Conservation (phyloP, 805 yeast genomes). For the Metschnikowia kofuensis region DNA sequence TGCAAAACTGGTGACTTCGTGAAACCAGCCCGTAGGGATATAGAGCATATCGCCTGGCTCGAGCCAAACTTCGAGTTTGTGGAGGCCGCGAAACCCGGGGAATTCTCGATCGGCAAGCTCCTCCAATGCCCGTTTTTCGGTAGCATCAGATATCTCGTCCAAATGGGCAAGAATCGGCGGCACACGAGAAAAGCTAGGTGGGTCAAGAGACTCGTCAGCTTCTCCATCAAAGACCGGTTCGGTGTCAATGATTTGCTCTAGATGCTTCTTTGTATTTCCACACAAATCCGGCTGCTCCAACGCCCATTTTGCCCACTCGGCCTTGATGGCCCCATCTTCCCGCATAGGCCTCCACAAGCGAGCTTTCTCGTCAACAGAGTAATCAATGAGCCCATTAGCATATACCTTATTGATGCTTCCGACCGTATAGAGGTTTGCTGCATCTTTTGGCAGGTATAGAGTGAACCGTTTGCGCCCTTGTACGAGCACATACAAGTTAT, state of each 20-base stretch:
- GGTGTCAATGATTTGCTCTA: constrained; percentile 7
- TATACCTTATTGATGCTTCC: constrained; percentile 55
- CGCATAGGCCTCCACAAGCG: constrained; percentile 62
- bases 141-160: constrained; percentile 44
- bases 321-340: constrained; percentile 58
- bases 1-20: constrained; percentile 70
- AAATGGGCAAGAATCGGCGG: constrained; percentile 65
- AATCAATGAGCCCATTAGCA: constrained; percentile 67
- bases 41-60: constrained; percentile 66
- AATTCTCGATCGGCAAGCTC: constrained; percentile 40
- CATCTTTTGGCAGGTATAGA: constrained; percentile 61
- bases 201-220: constrained; percentile 36
- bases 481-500: constrained; percentile 62
- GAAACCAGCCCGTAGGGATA: constrained; percentile 80
- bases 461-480: constrained; percentile 67
- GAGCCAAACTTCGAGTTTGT: constrained; percentile 45
- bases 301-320: constrained; percentile 47
- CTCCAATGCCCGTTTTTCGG: constrained; percentile 26
- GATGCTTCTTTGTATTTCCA: constrained; percentile 7
- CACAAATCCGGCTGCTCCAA: constrained; percentile 25
- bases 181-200: constrained; percentile 65
- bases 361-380: constrained; percentile 49
- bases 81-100: constrained; percentile 46
- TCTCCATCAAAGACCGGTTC: constrained; percentile 10
- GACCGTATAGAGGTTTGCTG: constrained; percentile 55